Evolutionary conservation across 2,329 filamentous ascomycete genomes (phyloP), one percentile per base, ranked within the genome.

Genomic region (Raffaelea deltoideospora): DNA sequence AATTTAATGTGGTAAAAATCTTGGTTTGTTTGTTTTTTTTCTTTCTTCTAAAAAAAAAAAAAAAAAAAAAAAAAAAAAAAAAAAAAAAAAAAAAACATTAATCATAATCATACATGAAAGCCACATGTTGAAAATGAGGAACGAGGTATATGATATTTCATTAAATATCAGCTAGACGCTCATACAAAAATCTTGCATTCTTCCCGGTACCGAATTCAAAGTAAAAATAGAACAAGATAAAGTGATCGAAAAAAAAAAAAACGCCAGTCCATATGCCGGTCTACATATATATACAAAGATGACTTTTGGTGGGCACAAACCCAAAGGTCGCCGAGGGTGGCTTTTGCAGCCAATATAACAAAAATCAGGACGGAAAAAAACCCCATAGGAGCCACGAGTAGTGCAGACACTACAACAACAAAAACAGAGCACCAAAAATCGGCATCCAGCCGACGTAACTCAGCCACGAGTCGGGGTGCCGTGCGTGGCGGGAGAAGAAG

Each of bases 361-460:
- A n/a, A n/a, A n/a, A n/a, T n/a, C n/a, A n/a, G n/a, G n/a, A n/a
- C n/a, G n/a, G n/a, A n/a, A n/a, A n/a, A n/a, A n/a, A n/a, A n/a
- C n/a, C 15, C 11, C 11, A 6, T 7, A 22, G 7, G 4, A 24
- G 10, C 20, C 14, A 7, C 17, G 10, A 3, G n/a, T 34, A 5
- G 4, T 6, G 26, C 19, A 7, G 27, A 19, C 5, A 9, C 51
- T 50, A 63, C 30, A 63, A 42, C 33, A 63, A 27, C 11, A 60
- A 43, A 54, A 54, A 64, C 3, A 63, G 26, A 7, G 56, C 56
- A 1, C 56, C 59, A 3, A 53, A 31, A 4, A 67, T 37, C 0
- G 65, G 61, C 27, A 64, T 14, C 29, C 22, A 39, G 33, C 28
- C 23, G 18, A 10, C 10, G 5, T 17, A 7, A 15, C 24, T 3